Percentiles rank a stretch among this genome's conserved stretches.
phyloP scores from a whole-genome alignment of 2,329 filamentous ascomycete species.

The Diaporthe australafricana region DNA sequence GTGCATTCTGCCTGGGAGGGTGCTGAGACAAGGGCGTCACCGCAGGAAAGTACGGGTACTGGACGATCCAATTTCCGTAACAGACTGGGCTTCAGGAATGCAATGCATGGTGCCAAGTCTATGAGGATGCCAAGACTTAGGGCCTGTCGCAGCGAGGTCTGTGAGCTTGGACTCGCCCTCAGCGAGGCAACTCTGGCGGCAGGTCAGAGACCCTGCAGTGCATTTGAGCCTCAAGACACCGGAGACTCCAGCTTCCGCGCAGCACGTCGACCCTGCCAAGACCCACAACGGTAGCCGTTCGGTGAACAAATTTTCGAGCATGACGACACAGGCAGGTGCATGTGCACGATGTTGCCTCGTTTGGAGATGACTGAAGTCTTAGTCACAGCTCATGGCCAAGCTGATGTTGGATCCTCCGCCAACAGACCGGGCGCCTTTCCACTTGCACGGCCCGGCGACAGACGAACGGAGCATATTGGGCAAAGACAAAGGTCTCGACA shows the following conservation, averaged over 20 bases:
- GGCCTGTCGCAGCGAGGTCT: slow-evolving; percentile 22
- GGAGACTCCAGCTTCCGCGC: slow-evolving; percentile 30
- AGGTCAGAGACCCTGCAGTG: neutral
- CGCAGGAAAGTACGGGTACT: slow-evolving; percentile 2
- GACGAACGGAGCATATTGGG: neutral
- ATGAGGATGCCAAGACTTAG: slow-evolving; percentile 7
- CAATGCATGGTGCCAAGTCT: slow-evolving; percentile 30
- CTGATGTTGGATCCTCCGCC: neutral
- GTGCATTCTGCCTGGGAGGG: no score
- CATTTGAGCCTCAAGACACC: slow-evolving; percentile 24
- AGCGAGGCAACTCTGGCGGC: neutral
- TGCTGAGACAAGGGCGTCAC: slow-evolving; percentile 24
- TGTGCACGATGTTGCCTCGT: neutral
- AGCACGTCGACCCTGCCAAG: slow-evolving; percentile 25
- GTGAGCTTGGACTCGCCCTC: neutral
- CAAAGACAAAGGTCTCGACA: neutral
- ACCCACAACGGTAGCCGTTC: slow-evolving; percentile 32
- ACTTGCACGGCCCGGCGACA: neutral
- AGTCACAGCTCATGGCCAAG: neutral
- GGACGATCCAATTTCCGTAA: slow-evolving; percentile 31
- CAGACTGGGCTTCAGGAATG: slow-evolving; percentile 33
- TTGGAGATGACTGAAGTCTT: neutral
- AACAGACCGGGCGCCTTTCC: neutral
- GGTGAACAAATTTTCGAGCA: slow-evolving; percentile 37
- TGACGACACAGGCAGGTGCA: neutral